These are phyloP conservation scores for Houttuynia cordata DNA, from an alignment of 164 flowering plant genomes.

Conservation along the genomic window DNA sequence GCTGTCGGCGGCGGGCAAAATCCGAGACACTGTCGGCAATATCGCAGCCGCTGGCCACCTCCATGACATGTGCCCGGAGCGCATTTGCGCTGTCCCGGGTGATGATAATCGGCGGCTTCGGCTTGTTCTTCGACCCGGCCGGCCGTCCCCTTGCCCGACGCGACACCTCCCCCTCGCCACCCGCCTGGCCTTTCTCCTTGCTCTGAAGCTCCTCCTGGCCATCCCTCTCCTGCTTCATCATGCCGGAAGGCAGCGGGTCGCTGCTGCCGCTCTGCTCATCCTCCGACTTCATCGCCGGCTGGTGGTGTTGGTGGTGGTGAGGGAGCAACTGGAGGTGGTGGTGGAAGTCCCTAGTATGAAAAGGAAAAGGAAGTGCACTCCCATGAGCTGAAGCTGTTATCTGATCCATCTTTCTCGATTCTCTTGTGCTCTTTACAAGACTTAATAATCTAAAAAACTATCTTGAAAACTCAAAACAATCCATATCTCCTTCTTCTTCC, in stretches of 20 bases:
- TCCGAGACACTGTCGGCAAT: constrained; percentile 54
- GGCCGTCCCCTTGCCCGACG: constrained; percentile 78
- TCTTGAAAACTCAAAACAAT: too few species aligned
- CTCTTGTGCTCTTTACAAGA: neutral
- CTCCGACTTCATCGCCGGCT: too few species aligned
- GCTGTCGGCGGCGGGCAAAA: constrained; percentile 58
- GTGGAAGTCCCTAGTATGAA: neutral
- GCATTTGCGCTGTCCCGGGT: constrained; percentile 87
- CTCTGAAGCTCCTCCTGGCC: constrained; percentile 11
- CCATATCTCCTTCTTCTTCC: too few species aligned
- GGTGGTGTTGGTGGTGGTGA: too few species aligned
- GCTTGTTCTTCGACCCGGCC: constrained; percentile 85
- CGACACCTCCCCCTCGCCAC: constrained; percentile 35
- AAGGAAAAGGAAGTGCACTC: neutral
- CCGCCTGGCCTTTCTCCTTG: constrained; percentile 14
- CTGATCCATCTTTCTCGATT: neutral
- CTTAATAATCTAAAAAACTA: too few species aligned
- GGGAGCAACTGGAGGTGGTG: neutral
- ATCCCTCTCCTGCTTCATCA: neutral
- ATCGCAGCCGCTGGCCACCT: constrained; percentile 68
- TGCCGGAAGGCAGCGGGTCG: neutral
- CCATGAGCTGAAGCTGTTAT: neutral
- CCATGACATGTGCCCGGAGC: constrained; percentile 81
- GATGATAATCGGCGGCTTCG: constrained; percentile 84
- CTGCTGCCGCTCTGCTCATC: neutral